Percentiles rank a stretch among this genome's conserved stretches.
Conservation (phyloP, 1,139 yeast species). For the Chernovozyma aurita region DNA sequence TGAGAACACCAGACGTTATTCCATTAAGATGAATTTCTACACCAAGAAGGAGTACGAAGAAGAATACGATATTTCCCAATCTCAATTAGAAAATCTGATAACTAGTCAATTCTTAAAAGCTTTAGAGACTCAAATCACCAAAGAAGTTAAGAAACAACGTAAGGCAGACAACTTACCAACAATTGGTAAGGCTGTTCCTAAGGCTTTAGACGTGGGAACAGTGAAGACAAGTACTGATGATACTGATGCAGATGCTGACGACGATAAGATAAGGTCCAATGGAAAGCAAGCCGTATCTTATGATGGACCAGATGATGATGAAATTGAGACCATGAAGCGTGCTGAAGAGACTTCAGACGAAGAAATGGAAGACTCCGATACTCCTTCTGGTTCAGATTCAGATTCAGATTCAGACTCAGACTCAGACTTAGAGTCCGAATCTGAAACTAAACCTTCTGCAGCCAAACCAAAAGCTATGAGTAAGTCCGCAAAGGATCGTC, state of each 20-base stretch:
- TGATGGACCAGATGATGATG: slow-evolving; percentile 94
- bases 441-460: slow-evolving; percentile 19
- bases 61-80: slow-evolving; percentile 83
- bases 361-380: slow-evolving; percentile 34
- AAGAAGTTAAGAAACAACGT: slow-evolving; percentile 82
- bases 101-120: slow-evolving; percentile 60
- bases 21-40: slow-evolving; percentile 70
- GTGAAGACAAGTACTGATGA: slow-evolving; percentile 25
- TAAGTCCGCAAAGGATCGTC: slow-evolving; percentile 74
- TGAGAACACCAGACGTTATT: slow-evolving; percentile 66
- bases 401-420: slow-evolving; percentile 14
- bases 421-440: slow-evolving; percentile 21
- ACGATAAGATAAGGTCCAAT: slow-evolving; percentile 55
- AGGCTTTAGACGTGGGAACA: slow-evolving; percentile 42
- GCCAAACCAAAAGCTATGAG: slow-evolving; percentile 27
- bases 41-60: slow-evolving; percentile 71
- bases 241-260: slow-evolving; percentile 66
- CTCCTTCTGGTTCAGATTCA: slow-evolving; percentile 18
- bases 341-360: slow-evolving; percentile 74
- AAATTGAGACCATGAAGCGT: slow-evolving; percentile 77
- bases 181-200: slow-evolving; percentile 70
- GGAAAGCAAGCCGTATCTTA: slow-evolving; percentile 86
- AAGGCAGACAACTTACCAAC: slow-evolving; percentile 52
- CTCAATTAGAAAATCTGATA: slow-evolving; percentile 69
- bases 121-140: slow-evolving; percentile 68